Percentiles rank a stretch among this genome's conserved stretches.
Conservation (phyloP, 331 rosid species). For the Pyrus hybrid region DNA sequence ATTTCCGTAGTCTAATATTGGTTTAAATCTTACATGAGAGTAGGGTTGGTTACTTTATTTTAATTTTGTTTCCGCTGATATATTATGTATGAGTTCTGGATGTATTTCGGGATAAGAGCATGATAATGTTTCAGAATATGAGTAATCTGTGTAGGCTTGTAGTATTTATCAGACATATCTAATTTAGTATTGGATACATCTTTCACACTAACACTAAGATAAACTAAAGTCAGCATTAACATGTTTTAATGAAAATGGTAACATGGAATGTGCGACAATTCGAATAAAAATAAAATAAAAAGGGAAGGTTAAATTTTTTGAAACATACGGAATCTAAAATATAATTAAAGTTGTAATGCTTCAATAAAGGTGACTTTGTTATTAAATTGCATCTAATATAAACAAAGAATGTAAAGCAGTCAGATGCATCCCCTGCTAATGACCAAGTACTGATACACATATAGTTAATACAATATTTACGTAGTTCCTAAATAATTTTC, state of each 20-base stretch:
- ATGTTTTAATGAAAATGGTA: background rate
- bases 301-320: background rate
- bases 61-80: too few relatives aligned
- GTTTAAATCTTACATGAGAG: too few relatives aligned
- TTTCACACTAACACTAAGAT: too few relatives aligned
- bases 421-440: slow-evolving; percentile 12
- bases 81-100: too few relatives aligned
- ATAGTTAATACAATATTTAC: slow-evolving; percentile 14
- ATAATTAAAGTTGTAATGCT: background rate
- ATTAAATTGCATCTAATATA: slow-evolving; percentile 1
- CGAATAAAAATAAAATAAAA: background rate
- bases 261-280: background rate
- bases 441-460: slow-evolving; percentile 7
- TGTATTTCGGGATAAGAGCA: too few relatives aligned
- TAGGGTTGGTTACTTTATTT: too few relatives aligned
- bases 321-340: background rate
- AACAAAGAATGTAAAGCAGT: background rate
- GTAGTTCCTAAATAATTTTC: slow-evolving; percentile 28
- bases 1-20: too few relatives aligned
- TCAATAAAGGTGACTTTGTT: slow-evolving; percentile 8
- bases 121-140: too few relatives aligned
- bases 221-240: background rate
- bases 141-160: too few relatives aligned
- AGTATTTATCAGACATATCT: too few relatives aligned
- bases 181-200: too few relatives aligned